Percentiles rank a stretch among this genome's conserved stretches.
Evolutionary conservation across 768 basidiomycete genomes (phyloP).

Genomic region (Rickenella mellea): DNA sequence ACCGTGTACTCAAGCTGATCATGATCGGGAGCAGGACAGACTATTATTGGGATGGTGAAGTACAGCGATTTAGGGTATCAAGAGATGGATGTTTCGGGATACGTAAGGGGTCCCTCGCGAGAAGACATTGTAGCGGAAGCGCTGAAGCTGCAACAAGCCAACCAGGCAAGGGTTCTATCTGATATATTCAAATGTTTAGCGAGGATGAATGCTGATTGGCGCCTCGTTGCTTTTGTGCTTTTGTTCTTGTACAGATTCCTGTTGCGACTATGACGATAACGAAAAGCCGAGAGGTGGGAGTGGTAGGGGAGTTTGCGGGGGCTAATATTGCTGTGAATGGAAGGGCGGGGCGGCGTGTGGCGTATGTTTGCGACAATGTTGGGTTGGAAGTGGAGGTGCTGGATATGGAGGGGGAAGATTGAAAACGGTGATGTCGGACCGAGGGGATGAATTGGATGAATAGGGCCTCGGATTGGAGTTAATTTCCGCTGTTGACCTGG

Average conservation of each 20-base stretch:
- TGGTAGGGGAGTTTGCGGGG: too few species aligned
- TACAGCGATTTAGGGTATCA: conserved; percentile 57
- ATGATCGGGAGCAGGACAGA: conserved; percentile 36
- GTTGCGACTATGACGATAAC: conserved; percentile 17
- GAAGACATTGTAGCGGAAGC: conserved; percentile 58
- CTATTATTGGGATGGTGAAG: conserved; percentile 52
- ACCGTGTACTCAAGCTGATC: too few species aligned
- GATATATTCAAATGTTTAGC: conserved; percentile 5
- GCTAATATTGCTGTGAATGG: conserved; percentile 58
- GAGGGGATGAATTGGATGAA: conserved; percentile 2
- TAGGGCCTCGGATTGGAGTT: neutral
- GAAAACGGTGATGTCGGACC: conserved; percentile 9
- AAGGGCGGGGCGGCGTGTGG: conserved; percentile 61
- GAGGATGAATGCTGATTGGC: neutral
- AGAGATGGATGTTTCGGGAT: conserved; percentile 32
- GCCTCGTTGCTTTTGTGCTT: neutral
- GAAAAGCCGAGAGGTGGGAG: too few species aligned
- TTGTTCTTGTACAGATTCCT: conserved; percentile 14
- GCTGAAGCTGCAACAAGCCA: conserved; percentile 46
- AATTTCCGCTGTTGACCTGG: neutral
- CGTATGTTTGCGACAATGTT: conserved; percentile 58
- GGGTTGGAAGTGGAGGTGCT: conserved; percentile 62
- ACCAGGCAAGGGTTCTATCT: conserved; percentile 45
- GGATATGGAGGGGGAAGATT: conserved; percentile 61
- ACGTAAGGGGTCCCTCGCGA: conserved; percentile 47